Evolutionary conservation across 1,284 basidiomycete genomes (phyloP), one percentile per base, ranked within the genome.

Genomic region (Omphalotus olearius): DNA sequence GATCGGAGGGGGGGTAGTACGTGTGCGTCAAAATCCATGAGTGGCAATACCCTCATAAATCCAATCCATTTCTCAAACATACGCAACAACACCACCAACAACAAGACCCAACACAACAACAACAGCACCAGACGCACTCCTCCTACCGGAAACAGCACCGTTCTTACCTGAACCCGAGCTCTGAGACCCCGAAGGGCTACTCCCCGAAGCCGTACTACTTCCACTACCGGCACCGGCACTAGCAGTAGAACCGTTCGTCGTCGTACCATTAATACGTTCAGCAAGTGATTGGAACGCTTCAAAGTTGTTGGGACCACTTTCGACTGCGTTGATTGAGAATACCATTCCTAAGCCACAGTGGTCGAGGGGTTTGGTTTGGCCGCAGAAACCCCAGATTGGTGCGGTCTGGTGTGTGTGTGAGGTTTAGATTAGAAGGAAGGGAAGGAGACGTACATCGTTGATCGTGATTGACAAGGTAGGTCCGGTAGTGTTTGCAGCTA

Each of bases 381-480:
- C 64, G 57, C 76, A 79, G 66, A 71, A 79, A 10, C 68, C 72
- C 76, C 77, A 78, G 58, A 76, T 76, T 3, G 76, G 74, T 7
- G 68, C 66, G 9, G 72, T 76, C 68, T 71, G 51, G 46, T 41
- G 38, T 33, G 30, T 17, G 18, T 14, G 5, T 36, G n/a, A 9
- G 33, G 11, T 39, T 26, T 17, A 41, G 26, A 16, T 41, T 45
- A 26, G 36, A 43, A 20, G 56, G n/a, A 26, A 39, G 49, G n/a
- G 38, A 40, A 30, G 30, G 33, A 51, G 30, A 69, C 72, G 25
- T 54, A 76, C 74, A 62, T 79, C 75, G 67, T 83, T 82, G 54
- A 83, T 71, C 41, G 69, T 76, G 57, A 82, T 69, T 54, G 63
- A 63, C 66, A 73, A 82, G 1, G 67, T 70, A 25, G 78, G 78